Evolutionary conservation across 2,329 filamentous ascomycete genomes (phyloP).

Genomic region (Pezicula rhizophila): DNA sequence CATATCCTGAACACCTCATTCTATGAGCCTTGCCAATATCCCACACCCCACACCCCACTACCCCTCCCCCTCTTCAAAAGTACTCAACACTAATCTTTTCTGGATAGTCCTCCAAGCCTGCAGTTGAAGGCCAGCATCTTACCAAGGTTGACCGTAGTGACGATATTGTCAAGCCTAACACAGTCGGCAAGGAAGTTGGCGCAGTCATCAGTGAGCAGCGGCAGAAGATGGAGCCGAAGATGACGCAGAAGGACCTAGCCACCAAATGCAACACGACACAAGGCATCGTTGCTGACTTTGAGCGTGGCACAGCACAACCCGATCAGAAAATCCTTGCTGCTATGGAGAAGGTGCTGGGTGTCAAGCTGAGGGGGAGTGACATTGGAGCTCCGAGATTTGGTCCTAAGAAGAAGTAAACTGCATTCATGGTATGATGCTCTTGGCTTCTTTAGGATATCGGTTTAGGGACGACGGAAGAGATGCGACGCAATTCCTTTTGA

Average conservation of each 20-base stretch:
- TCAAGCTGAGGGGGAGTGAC: slow-evolving; percentile 79
- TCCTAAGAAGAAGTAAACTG: slow-evolving; percentile 57
- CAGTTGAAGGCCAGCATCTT: slow-evolving; percentile 80
- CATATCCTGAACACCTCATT: background rate
- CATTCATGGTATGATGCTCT: background rate
- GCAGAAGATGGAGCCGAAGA: slow-evolving; percentile 79
- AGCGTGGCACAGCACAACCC: slow-evolving; percentile 70
- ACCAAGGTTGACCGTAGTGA: slow-evolving; percentile 97
- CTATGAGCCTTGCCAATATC: background rate
- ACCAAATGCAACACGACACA: slow-evolving; percentile 86
- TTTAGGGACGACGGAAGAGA: background rate
- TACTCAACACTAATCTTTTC: slow-evolving; percentile 1
- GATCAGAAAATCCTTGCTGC: slow-evolving; percentile 75
- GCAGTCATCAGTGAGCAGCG: slow-evolving; percentile 77
- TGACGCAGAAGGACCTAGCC: slow-evolving; percentile 87
- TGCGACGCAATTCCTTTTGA: no score
- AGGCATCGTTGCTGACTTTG: slow-evolving; percentile 74
- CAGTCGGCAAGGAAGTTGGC: slow-evolving; percentile 73
- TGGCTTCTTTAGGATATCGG: background rate
- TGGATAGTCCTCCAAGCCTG: slow-evolving; percentile 43
- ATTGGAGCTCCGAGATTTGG: slow-evolving; percentile 79
- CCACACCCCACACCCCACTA: background rate
- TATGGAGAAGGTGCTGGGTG: slow-evolving; percentile 81
- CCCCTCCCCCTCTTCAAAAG: background rate
- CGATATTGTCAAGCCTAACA: slow-evolving; percentile 97